phyloP scores from a whole-genome alignment of 148 eudicot species.

The Chenopodium quinoa region DNA sequence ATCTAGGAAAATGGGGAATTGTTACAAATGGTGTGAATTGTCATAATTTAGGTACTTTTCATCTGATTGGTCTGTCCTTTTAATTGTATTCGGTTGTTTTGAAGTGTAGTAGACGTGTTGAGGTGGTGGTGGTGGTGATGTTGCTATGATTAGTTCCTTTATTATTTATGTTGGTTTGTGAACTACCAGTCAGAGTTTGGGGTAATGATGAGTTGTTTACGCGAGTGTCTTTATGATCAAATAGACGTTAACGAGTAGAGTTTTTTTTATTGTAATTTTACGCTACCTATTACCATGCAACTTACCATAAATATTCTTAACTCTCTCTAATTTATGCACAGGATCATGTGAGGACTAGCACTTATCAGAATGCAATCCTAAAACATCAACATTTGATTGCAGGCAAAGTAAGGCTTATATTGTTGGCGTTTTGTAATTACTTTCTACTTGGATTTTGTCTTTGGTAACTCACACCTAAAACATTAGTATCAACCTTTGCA shows the following conservation, averaged over 20 bases:
- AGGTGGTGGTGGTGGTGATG: background rate
- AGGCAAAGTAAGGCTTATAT: constrained; percentile 68
- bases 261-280: background rate
- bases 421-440: background rate
- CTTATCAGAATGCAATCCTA: constrained; percentile 83
- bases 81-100: background rate
- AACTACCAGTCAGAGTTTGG: background rate
- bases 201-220: background rate
- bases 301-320: background rate
- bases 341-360: constrained; percentile 94
- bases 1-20: background rate
- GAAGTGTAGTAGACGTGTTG: background rate
- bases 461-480: background rate
- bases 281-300: background rate
- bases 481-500: background rate
- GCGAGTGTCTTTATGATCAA: background rate
- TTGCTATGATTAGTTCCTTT: background rate
- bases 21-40: background rate
- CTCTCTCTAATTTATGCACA: constrained; percentile 32
- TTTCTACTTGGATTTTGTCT: background rate
- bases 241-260: background rate
- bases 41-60: background rate
- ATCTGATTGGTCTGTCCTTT: background rate
- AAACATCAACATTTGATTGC: constrained; percentile 67
- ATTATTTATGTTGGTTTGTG: background rate